Conservation (phyloP, 1,284 basidiomycete genomes). For the Austroboletus niveus region DNA sequence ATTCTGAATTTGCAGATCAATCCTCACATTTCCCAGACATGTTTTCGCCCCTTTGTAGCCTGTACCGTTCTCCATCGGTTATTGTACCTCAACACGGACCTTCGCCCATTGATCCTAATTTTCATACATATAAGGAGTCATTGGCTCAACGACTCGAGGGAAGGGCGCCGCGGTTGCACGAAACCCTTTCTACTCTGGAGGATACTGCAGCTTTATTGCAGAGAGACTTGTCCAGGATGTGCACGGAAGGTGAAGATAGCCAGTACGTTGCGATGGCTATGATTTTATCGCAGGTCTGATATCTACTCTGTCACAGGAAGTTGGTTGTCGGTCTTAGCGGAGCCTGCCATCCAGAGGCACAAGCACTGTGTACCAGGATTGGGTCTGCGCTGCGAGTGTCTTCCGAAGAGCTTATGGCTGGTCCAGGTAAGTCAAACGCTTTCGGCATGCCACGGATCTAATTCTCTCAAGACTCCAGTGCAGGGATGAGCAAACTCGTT, state of each 20-base stretch:
- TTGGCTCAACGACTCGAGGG: constrained; percentile 59
- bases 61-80: constrained; percentile 54
- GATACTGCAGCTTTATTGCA: constrained; percentile 52
- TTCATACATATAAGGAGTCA: constrained; percentile 55
- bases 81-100: constrained; percentile 40
- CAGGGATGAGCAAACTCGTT: constrained; percentile 31
- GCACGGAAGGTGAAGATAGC: constrained; percentile 33
- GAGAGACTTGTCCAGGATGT: constrained; percentile 51
- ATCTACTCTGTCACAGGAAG: constrained; percentile 34
- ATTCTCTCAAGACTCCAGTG: constrained; percentile 21
- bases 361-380: constrained; percentile 42
- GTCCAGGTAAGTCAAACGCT: constrained; percentile 32
- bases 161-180: constrained; percentile 57
- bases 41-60: constrained; percentile 45
- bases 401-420: constrained; percentile 31
- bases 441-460: not conserved
- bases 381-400: constrained; percentile 38
- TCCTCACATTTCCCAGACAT: constrained; percentile 38
- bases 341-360: constrained; percentile 49
- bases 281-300: not conserved
- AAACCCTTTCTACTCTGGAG: constrained; percentile 57
- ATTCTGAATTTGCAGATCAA: constrained; percentile 1
- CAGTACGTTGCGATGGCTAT: constrained; percentile 16
- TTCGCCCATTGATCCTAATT: constrained; percentile 42
- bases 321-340: constrained; percentile 40